A percentile compares a stretch with the other conserved stretches of the same genome.
phyloP scores from a whole-genome alignment of 1,284 basidiomycete species.

The Boletellus sp. region DNA sequence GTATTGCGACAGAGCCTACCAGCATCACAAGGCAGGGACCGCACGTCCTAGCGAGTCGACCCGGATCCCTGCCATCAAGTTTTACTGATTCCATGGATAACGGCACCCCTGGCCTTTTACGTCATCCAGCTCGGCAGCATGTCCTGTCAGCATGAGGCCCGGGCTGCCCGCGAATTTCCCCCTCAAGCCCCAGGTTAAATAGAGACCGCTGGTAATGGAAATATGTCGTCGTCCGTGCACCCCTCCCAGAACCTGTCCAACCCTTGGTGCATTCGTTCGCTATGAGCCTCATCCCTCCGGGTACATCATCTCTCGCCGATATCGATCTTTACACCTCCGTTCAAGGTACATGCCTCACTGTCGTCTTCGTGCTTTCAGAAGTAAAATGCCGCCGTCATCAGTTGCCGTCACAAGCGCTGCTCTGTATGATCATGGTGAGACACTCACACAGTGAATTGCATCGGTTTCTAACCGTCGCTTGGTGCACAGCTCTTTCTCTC shows the following conservation, averaged over 20 bases:
- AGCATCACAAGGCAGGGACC: too few species aligned
- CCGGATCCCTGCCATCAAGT: too few species aligned
- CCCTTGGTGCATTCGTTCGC: slow-evolving; percentile 1
- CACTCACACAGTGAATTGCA: neutral
- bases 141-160: too few species aligned
- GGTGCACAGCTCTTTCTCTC: slow-evolving; percentile 20
- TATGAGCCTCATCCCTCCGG: slow-evolving; percentile 24
- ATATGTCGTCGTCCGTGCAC: neutral
- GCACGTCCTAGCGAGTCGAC: too few species aligned
- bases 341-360: too few species aligned
- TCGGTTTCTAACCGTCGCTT: slow-evolving; percentile 1
- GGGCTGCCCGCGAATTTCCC: slow-evolving; percentile 1
- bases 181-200: slow-evolving; percentile 15
- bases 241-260: neutral
- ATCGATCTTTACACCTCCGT: slow-evolving; percentile 18
- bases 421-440: slow-evolving; percentile 30
- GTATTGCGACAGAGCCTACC: too few species aligned
- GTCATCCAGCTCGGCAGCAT: too few species aligned
- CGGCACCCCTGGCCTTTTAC: too few species aligned
- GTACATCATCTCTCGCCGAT: neutral
- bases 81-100: too few species aligned
- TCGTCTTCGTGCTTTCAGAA: too few species aligned
- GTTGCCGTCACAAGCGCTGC: slow-evolving; percentile 30
- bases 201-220: slow-evolving; percentile 2
- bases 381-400: too few species aligned